A percentile compares a stretch with the other conserved stretches of the same genome.
These are phyloP conservation scores for Coix lacrymajobi DNA, from an alignment of 176 grass and related monocot genomes.

Conservation along the genomic window DNA sequence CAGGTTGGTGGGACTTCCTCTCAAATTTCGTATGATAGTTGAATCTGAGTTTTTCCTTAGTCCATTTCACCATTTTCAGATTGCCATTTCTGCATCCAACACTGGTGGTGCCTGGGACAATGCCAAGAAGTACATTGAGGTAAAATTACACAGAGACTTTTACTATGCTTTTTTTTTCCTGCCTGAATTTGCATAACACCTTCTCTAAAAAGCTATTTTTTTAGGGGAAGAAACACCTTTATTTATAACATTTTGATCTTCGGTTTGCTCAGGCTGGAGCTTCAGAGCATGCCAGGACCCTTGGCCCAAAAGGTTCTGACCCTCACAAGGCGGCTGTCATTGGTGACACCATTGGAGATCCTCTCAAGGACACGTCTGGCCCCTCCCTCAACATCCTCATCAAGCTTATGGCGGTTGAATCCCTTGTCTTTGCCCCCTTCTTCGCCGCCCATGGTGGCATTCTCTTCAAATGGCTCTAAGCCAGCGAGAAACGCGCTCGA, in stretches of 20 bases:
- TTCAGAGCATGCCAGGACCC: slow-evolving; percentile 68
- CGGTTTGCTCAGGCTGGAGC: slow-evolving; percentile 65
- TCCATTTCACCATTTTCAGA: slow-evolving; percentile 26
- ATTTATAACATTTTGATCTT: background rate
- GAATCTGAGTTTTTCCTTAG: background rate
- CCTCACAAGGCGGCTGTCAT: slow-evolving; percentile 81
- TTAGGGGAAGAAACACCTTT: background rate
- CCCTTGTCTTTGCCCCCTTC: slow-evolving; percentile 81
- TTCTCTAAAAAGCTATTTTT: background rate
- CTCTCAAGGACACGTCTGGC: slow-evolving; percentile 83
- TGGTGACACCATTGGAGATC: slow-evolving; percentile 80
- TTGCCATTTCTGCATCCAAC: slow-evolving; percentile 87
- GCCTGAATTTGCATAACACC: background rate
- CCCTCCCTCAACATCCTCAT: slow-evolving; percentile 92
- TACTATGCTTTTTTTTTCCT: background rate
- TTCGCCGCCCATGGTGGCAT: slow-evolving; percentile 78
- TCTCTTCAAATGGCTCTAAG: slow-evolving; percentile 68
- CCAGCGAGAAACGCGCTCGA: background rate
- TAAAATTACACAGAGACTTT: slow-evolving; percentile 12
- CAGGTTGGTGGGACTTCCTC: slow-evolving; percentile 43
- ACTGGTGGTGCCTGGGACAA: slow-evolving; percentile 53
- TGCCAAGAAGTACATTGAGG: slow-evolving; percentile 54
- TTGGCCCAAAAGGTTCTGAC: slow-evolving; percentile 80
- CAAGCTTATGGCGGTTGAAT: slow-evolving; percentile 93
- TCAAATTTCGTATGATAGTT: background rate